phyloP scores from a whole-genome alignment of 1,139 yeast genomes.

The Eremothecium cymbalariae region DNA sequence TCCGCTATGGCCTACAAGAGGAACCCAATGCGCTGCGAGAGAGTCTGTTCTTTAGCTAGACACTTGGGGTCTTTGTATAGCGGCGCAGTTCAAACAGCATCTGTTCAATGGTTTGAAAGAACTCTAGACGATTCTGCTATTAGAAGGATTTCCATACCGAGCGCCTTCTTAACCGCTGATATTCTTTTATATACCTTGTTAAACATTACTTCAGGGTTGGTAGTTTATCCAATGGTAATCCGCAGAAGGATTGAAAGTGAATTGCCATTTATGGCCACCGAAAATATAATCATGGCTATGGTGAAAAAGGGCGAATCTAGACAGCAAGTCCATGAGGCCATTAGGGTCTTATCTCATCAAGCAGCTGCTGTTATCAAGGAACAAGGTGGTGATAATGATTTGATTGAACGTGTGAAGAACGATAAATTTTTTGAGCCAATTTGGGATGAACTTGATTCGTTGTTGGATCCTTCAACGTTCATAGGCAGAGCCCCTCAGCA shows the following conservation, averaged over 20 bases:
- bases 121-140: slow-evolving; percentile 97
- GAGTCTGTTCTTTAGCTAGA: slow-evolving; percentile 95
- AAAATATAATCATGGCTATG: slow-evolving; percentile 98
- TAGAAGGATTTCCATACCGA: slow-evolving; percentile 93
- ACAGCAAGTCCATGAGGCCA: slow-evolving; percentile 97
- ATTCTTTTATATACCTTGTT: slow-evolving; percentile 81
- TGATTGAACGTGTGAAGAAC: slow-evolving; percentile 76
- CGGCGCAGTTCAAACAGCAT: slow-evolving; percentile 93
- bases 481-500: slow-evolving; percentile 99
- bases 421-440: slow-evolving; percentile 85
- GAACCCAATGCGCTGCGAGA: slow-evolving; percentile 99
- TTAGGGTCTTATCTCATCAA: slow-evolving; percentile 93
- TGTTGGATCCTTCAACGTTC: slow-evolving; percentile 87
- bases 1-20: slow-evolving; percentile 99
- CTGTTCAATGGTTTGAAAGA: slow-evolving; percentile 99
- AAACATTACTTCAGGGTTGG: slow-evolving; percentile 90
- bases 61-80: slow-evolving; percentile 85
- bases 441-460: slow-evolving; percentile 68
- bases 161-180: slow-evolving; percentile 94
- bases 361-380: slow-evolving; percentile 97
- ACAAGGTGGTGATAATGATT: slow-evolving; percentile 97
- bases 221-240: slow-evolving; percentile 96
- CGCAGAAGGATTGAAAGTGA: slow-evolving; percentile 93
- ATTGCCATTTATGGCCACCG: slow-evolving; percentile 99
- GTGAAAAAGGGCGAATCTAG: slow-evolving; percentile 96